Percentiles rank a stretch among this genome's conserved stretches.
These are phyloP conservation scores for Fusarium tjaetaba DNA, from an alignment of 2,329 filamentous ascomycete genomes.

Conservation along the genomic window DNA sequence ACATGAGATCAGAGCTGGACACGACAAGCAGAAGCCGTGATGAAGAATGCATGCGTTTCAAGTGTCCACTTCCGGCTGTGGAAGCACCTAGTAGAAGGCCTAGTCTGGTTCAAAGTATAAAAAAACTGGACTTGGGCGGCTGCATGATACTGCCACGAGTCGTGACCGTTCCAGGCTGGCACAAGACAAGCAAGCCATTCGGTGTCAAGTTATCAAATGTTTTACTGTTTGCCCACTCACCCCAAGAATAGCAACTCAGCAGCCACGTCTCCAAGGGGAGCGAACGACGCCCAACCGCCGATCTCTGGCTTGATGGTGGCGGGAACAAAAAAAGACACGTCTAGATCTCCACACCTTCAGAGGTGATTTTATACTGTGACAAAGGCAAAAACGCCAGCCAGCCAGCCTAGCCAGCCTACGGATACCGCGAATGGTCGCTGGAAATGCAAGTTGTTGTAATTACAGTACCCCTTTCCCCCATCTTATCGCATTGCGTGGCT, in stretches of 20 bases:
- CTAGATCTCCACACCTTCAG: slow-evolving; percentile 9
- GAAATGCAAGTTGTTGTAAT: not conserved
- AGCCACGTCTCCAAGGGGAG: slow-evolving; percentile 17
- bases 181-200: slow-evolving; percentile 1
- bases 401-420: not conserved
- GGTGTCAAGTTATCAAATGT: not conserved
- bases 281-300: slow-evolving; percentile 16
- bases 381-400: not conserved
- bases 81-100: slow-evolving; percentile 1
- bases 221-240: slow-evolving; percentile 2
- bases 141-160: not conserved
- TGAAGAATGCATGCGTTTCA: slow-evolving; percentile 28
- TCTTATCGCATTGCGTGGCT: slow-evolving; percentile 17
- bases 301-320: slow-evolving; percentile 29
- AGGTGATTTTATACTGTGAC: slow-evolving; percentile 12
- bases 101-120: not conserved
- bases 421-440: not conserved
- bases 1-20: slow-evolving; percentile 13
- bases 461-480: not conserved
- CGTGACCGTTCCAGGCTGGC: slow-evolving; percentile 11
- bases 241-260: slow-evolving; percentile 32
- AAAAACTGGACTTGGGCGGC: not conserved
- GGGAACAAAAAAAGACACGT: slow-evolving; percentile 21
- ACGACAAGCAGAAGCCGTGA: slow-evolving; percentile 8
- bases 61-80: slow-evolving; percentile 16